Evolutionary conservation across 352 stramenopile genomes (phyloP), one percentile per base, ranked within the genome.

Genomic region (Lagenidium sp.): DNA sequence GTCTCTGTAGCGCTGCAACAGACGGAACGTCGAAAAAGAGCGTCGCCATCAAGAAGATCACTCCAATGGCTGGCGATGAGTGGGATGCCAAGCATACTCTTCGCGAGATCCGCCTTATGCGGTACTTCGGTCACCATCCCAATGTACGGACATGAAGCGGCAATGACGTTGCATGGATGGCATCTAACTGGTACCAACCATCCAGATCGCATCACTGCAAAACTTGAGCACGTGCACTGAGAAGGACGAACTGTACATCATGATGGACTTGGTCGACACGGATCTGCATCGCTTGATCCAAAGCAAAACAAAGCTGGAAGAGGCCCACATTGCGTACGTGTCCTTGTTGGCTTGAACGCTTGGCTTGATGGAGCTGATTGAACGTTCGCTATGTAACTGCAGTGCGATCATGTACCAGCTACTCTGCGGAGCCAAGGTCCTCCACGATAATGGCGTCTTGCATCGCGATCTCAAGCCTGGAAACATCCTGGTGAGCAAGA

Each of bases 381-480:
- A 13, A n/a, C 11, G 0, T 34, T 7, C 4, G n/a, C 28, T n/a
- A n/a, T n/a, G n/a, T n/a, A n/a, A n/a, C n/a, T 44, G 5, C 41
- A 91, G 86, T 4, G 94, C 86, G 21, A 97, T 97, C 65, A 96
- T 97, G 85, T 95, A 93, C 61, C 87, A 97, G 53, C 57, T 97
- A 1, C 49, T 97, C 0, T 85, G 88, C 13, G 90, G 88, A 0
- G 75, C 91, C 24, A 77, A 94, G 44, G 95, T 91, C 11, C 57
- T 97, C 15, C 90, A 97, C 48, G 81, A 93, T 23, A 93, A 96
- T 45, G 81, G 74, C 13, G 81, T 94, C 10, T 55, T 93, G n/a
- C 80, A 93, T 39, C 77, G 80, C 12, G 77, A 93, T 37, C 55
- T 93, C 8, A 93, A 90, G 48, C 80, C 80, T 1, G 80, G 77